Conservation (phyloP, 1,139 yeast species). For the Lodderomyces pseudojiufengensis region DNA sequence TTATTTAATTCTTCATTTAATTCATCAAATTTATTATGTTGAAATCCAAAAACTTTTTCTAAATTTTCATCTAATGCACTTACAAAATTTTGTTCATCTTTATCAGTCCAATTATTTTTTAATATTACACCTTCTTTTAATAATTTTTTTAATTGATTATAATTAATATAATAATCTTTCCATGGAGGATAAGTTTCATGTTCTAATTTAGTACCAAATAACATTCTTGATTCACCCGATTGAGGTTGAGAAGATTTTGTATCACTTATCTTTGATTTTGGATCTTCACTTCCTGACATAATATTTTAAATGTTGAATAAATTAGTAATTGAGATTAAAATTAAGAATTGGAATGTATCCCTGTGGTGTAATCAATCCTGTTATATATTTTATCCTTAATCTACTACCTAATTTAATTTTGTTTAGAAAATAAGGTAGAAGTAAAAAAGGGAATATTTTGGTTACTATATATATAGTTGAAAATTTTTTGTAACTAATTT, state of each 20-base stretch:
- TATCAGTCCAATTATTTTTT: constrained; percentile 63
- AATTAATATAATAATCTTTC: constrained; percentile 78
- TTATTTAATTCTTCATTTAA: constrained; percentile 61
- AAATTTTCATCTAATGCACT: constrained; percentile 76
- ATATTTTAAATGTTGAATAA: too few species aligned
- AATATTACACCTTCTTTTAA: constrained; percentile 73
- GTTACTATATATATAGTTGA: too few species aligned
- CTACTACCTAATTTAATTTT: too few species aligned
- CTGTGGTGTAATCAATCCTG: too few species aligned
- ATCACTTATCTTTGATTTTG: constrained; percentile 1
- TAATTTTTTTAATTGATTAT: constrained; percentile 73
- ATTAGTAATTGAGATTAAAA: too few species aligned
- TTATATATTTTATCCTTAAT: too few species aligned
- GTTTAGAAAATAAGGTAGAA: too few species aligned
- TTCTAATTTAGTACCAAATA: constrained; percentile 80
- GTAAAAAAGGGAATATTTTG: too few species aligned
- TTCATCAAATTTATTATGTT: constrained; percentile 64
- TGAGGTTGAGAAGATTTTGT: constrained; percentile 3
- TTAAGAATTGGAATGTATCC: too few species aligned
- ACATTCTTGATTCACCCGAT: constrained; percentile 42
- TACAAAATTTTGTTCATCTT: constrained; percentile 82
- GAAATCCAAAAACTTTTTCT: constrained; percentile 91
- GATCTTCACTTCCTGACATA: constrained; percentile 6
- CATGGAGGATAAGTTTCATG: constrained; percentile 86
- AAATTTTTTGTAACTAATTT: too few species aligned